phyloP scores from a whole-genome alignment of 176 grass and related monocot genomes.

The Thinopyrum elongatum region DNA sequence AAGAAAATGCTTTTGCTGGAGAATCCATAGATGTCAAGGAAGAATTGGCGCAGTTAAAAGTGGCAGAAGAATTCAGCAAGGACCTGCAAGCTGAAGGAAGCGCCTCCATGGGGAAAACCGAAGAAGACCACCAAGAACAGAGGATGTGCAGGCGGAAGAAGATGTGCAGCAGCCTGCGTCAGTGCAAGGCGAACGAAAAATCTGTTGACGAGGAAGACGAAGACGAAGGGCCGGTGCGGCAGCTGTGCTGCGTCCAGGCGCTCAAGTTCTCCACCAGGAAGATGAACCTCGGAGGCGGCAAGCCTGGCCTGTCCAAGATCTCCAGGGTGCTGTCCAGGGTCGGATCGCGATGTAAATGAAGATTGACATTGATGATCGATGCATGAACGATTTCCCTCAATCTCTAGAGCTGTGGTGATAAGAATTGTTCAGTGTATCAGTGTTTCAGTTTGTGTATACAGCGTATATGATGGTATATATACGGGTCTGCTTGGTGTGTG shows the following conservation, averaged over 20 bases:
- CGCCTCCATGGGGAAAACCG: no score
- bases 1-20: background rate
- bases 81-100: background rate
- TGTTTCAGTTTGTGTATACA: no score
- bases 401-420: background rate
- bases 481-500: no score
- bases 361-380: background rate
- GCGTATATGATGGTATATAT: no score
- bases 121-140: no score
- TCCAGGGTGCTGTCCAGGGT: conserved; percentile 63
- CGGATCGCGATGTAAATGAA: conserved; percentile 31
- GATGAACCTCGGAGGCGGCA: conserved; percentile 81
- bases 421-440: background rate
- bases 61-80: background rate
- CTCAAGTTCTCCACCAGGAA: conserved; percentile 82
- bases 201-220: background rate
- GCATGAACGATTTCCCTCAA: background rate
- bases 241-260: conserved; percentile 86
- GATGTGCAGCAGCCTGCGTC: no score
- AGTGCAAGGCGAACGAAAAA: conserved; percentile 32
- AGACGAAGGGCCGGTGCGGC: conserved; percentile 43
- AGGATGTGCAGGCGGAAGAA: no score
- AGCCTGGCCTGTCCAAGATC: conserved; percentile 67
- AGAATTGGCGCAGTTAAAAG: background rate
- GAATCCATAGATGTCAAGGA: conserved; percentile 28